Evolutionary conservation across 2,329 filamentous ascomycete genomes (phyloP).

Genomic region (Fusarium nanum): DNA sequence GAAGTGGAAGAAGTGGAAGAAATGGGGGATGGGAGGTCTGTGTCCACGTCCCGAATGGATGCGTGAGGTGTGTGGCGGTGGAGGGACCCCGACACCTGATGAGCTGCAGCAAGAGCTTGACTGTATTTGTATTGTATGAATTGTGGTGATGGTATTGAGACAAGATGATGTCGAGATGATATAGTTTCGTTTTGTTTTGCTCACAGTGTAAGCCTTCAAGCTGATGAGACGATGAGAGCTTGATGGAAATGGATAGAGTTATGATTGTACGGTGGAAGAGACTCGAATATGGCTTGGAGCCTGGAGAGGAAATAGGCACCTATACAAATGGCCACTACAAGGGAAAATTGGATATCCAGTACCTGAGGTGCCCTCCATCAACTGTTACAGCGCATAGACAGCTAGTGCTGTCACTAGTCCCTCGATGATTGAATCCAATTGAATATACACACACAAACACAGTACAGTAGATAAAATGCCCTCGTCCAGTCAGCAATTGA

Average conservation of each 20-base stretch:
- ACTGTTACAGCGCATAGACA: background rate
- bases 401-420: background rate
- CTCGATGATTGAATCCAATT: background rate
- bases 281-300: background rate
- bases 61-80: slow-evolving; percentile 38
- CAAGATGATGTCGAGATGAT: background rate
- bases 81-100: slow-evolving; percentile 31
- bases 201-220: background rate
- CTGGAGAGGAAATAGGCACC: background rate
- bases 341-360: background rate
- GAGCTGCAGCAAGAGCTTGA: slow-evolving; percentile 23
- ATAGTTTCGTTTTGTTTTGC: background rate
- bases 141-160: slow-evolving; percentile 1
- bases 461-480: background rate
- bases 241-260: background rate
- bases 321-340: background rate
- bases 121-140: background rate
- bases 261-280: background rate
- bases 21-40: slow-evolving; percentile 38
- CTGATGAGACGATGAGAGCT: background rate
- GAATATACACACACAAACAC: background rate
- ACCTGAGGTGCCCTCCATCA: background rate
- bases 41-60: slow-evolving; percentile 1
- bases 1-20: slow-evolving; percentile 9
- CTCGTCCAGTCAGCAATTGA: background rate